A percentile compares a stretch with the other conserved stretches of the same genome.
These are phyloP conservation scores for Malus sieversii DNA, from an alignment of 306 rosid genomes.

Conservation along the genomic window DNA sequence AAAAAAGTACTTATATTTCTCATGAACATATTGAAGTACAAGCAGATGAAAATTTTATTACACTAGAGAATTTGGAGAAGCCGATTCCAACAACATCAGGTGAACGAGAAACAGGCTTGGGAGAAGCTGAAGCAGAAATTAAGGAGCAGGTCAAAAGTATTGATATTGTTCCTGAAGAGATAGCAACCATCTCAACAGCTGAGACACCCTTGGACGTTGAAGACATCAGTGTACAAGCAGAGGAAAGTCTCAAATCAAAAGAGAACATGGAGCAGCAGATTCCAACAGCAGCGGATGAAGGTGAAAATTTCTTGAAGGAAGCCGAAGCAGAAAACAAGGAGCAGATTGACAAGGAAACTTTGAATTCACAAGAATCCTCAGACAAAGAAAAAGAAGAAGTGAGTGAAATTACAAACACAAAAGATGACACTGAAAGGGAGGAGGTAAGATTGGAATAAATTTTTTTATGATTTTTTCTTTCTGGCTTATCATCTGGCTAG, in stretches of 20 bases:
- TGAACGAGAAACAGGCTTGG: not conserved
- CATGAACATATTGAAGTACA: constrained; percentile 2
- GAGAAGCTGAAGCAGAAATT: constrained; percentile 3
- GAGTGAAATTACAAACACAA: not conserved
- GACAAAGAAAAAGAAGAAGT: not conserved
- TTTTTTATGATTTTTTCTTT: not conserved
- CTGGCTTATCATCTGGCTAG: not conserved
- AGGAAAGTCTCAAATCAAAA: not conserved
- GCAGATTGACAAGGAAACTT: not conserved
- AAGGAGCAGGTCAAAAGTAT: not conserved
- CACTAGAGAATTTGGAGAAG: not conserved
- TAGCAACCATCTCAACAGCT: no score
- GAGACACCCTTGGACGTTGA: constrained; percentile 8
- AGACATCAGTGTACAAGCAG: not conserved
- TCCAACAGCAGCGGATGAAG: not conserved
- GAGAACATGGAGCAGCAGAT: not conserved
- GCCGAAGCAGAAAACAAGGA: constrained; percentile 8
- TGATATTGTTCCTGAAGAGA: not conserved
- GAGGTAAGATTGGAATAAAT: constrained; percentile 18
- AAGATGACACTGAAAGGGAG: not conserved
- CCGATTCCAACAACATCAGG: no score
- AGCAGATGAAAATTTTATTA: not conserved
- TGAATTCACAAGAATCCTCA: not conserved
- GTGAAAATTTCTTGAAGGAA: constrained; percentile 16
- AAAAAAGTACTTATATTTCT: no score